Evolutionary conservation across 352 stramenopile species (phyloP).

Genomic region (Phytophthora idaei): DNA sequence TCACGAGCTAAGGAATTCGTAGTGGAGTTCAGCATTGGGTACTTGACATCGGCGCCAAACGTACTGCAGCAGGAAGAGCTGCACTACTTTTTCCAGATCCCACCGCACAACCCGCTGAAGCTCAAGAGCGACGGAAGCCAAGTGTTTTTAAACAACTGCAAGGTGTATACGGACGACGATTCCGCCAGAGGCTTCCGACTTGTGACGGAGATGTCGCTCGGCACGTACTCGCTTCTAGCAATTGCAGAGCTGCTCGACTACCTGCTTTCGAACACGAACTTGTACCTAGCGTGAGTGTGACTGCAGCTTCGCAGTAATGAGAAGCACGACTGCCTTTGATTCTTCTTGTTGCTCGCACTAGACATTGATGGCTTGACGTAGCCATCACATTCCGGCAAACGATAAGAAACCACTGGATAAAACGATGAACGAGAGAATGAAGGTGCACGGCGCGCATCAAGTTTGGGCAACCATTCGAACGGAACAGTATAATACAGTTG

Average conservation of each 20-base stretch:
- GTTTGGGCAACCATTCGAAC: no score
- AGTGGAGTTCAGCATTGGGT: constrained; percentile 33
- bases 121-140: constrained; percentile 23
- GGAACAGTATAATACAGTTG: no score
- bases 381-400: no score
- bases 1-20: constrained; percentile 13
- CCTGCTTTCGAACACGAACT: constrained; percentile 27
- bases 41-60: constrained; percentile 25
- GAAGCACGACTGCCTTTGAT: no score
- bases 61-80: constrained; percentile 32
- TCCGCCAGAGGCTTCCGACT: constrained; percentile 28
- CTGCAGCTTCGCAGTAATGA: no score
- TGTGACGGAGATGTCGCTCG: constrained; percentile 29
- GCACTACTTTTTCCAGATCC: constrained; percentile 40
- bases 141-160: constrained; percentile 29
- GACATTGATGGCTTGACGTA: no score
- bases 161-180: constrained; percentile 22
- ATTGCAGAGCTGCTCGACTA: constrained; percentile 42
- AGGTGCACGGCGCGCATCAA: no score
- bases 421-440: no score
- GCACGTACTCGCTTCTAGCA: constrained; percentile 19
- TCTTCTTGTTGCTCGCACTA: no score
- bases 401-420: no score
- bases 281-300: constrained; percentile 19
- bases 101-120: constrained; percentile 37